Percentiles rank a stretch among this genome's conserved stretches.
These are phyloP conservation scores for Byssoonygena ceratinophila DNA, from an alignment of 2,329 filamentous ascomycete genomes.

Conservation along the genomic window DNA sequence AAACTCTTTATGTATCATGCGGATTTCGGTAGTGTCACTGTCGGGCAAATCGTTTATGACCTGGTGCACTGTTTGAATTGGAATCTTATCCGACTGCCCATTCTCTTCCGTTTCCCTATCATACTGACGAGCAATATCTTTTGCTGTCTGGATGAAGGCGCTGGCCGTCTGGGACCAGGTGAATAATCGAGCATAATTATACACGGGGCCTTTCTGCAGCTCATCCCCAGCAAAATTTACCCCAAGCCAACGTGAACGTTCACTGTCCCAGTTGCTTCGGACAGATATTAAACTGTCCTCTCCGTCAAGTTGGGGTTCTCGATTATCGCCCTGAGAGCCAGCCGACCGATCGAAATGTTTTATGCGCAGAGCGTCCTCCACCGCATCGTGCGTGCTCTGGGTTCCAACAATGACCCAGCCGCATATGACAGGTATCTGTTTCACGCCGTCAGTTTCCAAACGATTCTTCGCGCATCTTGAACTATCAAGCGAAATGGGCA, in stretches of 20 bases:
- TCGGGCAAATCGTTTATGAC: background rate
- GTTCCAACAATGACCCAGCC: slow-evolving; percentile 9
- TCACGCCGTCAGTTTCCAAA: background rate
- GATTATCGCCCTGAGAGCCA: background rate
- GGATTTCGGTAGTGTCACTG: background rate
- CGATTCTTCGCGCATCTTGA: background rate
- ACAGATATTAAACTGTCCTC: background rate
- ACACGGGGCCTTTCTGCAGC: slow-evolving; percentile 5
- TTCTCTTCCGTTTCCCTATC: background rate
- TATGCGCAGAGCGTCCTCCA: slow-evolving; percentile 4
- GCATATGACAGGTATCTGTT: slow-evolving; percentile 4
- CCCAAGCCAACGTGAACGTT: background rate
- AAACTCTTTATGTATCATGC: background rate
- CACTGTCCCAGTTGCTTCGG: background rate
- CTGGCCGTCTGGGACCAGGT: slow-evolving; percentile 3
- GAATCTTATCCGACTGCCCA: slow-evolving; percentile 2
- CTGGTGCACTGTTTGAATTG: background rate
- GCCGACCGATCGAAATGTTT: background rate
- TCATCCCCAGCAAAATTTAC: slow-evolving; percentile 7
- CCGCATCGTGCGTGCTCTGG: slow-evolving; percentile 6
- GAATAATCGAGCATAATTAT: slow-evolving; percentile 5
- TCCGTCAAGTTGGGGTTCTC: background rate
- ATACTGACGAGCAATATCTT: background rate
- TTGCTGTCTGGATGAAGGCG: background rate
- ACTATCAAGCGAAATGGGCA: background rate